Conservation (phyloP, 257 asterid species). For the Nicotiana undulata region DNA sequence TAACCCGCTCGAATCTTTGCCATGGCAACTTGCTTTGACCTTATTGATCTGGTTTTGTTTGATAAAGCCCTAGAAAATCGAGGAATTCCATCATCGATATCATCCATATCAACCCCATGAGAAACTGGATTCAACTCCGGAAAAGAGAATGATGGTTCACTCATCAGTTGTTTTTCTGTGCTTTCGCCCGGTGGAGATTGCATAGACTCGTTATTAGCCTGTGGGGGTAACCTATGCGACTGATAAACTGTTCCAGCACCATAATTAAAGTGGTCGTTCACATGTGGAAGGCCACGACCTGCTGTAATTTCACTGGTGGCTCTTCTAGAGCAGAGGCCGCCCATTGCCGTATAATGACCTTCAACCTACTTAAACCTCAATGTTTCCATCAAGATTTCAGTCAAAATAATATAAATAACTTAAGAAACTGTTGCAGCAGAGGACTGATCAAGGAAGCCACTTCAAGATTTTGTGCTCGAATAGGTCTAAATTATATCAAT, state of each 20-base stretch:
- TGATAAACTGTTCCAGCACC: conserved; percentile 61
- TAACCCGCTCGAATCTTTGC: no score
- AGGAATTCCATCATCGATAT: conserved; percentile 79
- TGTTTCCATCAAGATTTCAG: conserved; percentile 29
- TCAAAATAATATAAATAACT: neutral
- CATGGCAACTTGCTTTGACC: conserved; percentile 79
- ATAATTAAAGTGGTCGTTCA: conserved; percentile 60
- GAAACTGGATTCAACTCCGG: conserved; percentile 49
- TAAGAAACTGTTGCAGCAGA: neutral
- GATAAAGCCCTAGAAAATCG: conserved; percentile 75
- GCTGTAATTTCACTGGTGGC: conserved; percentile 60
- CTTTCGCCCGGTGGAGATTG: conserved; percentile 30
- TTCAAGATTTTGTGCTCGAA: neutral
- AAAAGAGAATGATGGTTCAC: conserved; percentile 56
- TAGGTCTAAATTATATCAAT: neutral
- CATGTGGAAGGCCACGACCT: conserved; percentile 58
- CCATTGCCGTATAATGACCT: conserved; percentile 35
- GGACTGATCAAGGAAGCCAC: neutral
- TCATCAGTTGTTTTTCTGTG: conserved; percentile 41
- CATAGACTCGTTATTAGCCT: conserved; percentile 25
- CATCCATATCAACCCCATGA: conserved; percentile 33
- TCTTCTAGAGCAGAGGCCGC: conserved; percentile 90
- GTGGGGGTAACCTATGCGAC: conserved; percentile 48
- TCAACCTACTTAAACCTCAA: conserved; percentile 15
- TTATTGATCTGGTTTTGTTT: conserved; percentile 64